A percentile compares a stretch with the other conserved stretches of the same genome.
phyloP scores from a whole-genome alignment of 2,329 filamentous ascomycete species.

The Magnaporthales sp. region DNA sequence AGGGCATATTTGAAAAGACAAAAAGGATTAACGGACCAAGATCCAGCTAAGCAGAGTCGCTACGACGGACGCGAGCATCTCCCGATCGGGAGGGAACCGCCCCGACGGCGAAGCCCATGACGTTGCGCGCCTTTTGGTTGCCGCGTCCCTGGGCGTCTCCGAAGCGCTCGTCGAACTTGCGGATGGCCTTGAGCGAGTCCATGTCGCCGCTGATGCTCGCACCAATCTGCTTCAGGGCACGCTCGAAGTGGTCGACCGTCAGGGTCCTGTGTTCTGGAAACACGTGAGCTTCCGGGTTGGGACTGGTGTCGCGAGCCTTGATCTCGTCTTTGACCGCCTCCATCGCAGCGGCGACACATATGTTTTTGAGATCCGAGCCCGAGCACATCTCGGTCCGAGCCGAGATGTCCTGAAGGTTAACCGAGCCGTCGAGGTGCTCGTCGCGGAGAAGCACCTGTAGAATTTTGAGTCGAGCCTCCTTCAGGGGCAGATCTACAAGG shows the following conservation, averaged over 20 bases:
- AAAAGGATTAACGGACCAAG: not conserved
- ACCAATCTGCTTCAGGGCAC: conserved; percentile 78
- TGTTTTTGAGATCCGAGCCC: conserved; percentile 75
- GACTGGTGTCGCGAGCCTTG: conserved; percentile 19
- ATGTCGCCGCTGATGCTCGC: conserved; percentile 94
- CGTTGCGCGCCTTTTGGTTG: conserved; percentile 47
- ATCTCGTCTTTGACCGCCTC: conserved; percentile 71
- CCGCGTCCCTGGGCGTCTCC: conserved; percentile 68
- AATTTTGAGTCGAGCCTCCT: conserved; percentile 48
- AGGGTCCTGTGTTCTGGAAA: conserved; percentile 66
- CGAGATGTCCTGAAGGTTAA: conserved; percentile 56
- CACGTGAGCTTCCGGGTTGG: conserved; percentile 35
- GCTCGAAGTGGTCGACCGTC: conserved; percentile 66
- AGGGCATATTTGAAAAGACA: not conserved
- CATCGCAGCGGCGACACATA: conserved; percentile 72
- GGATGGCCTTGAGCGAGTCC: conserved; percentile 73
- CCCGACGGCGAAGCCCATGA: conserved; percentile 51
- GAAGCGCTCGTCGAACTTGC: conserved; percentile 93
- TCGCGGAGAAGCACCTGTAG: conserved; percentile 62
- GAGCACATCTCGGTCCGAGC: conserved; percentile 68
- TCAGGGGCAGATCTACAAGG: conserved; percentile 63
- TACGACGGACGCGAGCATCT: conserved; percentile 34
- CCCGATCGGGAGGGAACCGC: conserved; percentile 28
- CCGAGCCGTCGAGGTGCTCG: conserved; percentile 51
- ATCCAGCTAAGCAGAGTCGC: not conserved